phyloP scores from a whole-genome alignment of 805 yeast genomes.

The Candida montana region DNA sequence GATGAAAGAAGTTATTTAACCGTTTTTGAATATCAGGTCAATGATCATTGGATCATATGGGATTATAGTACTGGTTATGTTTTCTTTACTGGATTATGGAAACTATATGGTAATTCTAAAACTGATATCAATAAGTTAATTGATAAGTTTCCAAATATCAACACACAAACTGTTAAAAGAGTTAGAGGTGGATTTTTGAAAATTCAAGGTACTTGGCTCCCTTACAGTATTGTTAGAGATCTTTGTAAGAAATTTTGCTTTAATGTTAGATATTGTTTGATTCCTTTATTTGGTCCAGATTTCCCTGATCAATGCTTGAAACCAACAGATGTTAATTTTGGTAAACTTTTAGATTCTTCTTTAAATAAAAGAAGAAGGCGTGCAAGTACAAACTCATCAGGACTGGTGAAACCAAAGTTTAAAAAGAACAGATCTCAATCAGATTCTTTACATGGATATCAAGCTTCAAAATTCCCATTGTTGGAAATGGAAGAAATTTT shows the following conservation, averaged over 20 bases:
- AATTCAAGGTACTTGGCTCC: conserved; percentile 94
- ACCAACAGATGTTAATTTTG: conserved; percentile 20
- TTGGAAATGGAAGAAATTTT: conserved; percentile 23
- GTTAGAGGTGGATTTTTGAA: conserved; percentile 88
- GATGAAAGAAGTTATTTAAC: conserved; percentile 66
- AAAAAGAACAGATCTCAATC: conserved; percentile 21
- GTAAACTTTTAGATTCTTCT: conserved; percentile 18
- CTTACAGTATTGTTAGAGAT: conserved; percentile 58
- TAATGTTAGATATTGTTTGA: conserved; percentile 65
- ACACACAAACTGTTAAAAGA: conserved; percentile 38
- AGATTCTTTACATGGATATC: conserved; percentile 9
- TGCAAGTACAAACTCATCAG: conserved; percentile 6
- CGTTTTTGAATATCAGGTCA: conserved; percentile 66
- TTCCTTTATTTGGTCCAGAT: conserved; percentile 72
- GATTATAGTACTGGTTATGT: conserved; percentile 81
- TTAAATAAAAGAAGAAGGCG: conserved; percentile 9
- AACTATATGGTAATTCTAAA: conserved; percentile 60
- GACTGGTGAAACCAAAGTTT: background rate
- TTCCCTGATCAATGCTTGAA: conserved; percentile 39
- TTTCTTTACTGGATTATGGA: conserved; percentile 86
- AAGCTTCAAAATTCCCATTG: conserved; percentile 10
- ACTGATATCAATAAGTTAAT: conserved; percentile 73
- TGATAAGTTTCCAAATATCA: conserved; percentile 21
- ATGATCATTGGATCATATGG: conserved; percentile 62
- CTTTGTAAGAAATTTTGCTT: conserved; percentile 74